Conservation (phyloP, 331 rosid species). For the Acacia concinna region DNA sequence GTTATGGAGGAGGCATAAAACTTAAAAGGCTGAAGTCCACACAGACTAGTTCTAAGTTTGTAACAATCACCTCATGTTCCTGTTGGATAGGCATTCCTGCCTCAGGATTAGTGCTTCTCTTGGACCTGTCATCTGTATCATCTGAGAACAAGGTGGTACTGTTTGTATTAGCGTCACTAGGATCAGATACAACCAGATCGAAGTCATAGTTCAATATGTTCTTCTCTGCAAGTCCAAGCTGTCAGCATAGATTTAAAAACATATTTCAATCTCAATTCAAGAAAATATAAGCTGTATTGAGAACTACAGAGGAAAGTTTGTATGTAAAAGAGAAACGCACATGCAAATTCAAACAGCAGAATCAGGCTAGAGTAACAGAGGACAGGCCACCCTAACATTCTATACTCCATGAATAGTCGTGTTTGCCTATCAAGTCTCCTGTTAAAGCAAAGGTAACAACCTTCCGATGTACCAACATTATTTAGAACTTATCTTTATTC, state of each 20-base stretch:
- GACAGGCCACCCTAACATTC: constrained; percentile 32
- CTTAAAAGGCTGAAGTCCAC: not conserved
- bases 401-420: constrained; percentile 14
- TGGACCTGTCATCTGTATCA: constrained; percentile 83
- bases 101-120: constrained; percentile 61
- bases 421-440: constrained; percentile 16
- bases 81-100: constrained; percentile 50
- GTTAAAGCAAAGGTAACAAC: constrained; percentile 3
- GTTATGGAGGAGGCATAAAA: not conserved
- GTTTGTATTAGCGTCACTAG: constrained; percentile 87
- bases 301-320: constrained; percentile 17
- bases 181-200: constrained; percentile 80
- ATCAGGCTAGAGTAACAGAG: constrained; percentile 23
- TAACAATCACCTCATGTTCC: constrained; percentile 72
- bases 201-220: constrained; percentile 74
- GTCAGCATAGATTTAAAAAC: constrained; percentile 42
- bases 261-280: constrained; percentile 27
- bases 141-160: constrained; percentile 94
- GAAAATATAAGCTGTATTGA: constrained; percentile 17
- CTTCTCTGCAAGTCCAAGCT: constrained; percentile 98
- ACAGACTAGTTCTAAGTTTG: constrained; percentile 7
- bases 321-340: constrained; percentile 3
- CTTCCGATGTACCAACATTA: constrained; percentile 5
- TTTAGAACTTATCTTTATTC: constrained; percentile 11
- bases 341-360: constrained; percentile 21